Conservation (phyloP, 2,329 filamentous ascomycete species). For the Penicillium sp. region DNA sequence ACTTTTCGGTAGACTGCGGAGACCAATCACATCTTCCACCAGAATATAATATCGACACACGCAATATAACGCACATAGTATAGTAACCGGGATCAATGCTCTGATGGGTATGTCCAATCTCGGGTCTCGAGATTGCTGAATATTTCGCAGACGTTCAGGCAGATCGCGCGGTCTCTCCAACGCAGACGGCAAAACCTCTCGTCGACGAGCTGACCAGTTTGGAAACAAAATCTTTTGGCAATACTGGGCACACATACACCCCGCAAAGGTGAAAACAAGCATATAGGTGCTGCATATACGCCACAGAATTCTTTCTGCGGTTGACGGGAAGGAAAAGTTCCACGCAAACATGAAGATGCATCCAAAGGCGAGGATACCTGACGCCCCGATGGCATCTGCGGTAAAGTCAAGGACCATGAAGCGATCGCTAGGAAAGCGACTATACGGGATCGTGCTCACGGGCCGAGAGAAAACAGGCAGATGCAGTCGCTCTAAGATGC, state of each 20-base stretch:
- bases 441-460: slow-evolving; percentile 1
- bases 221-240: no score
- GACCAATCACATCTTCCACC: slow-evolving; percentile 7
- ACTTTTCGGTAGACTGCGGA: slow-evolving; percentile 5
- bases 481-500: slow-evolving; percentile 8
- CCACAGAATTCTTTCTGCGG: slow-evolving; percentile 7
- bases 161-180: slow-evolving; percentile 1
- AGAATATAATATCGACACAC: slow-evolving; percentile 1
- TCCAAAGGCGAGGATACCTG: neutral
- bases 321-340: slow-evolving; percentile 4
- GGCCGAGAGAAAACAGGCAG: slow-evolving; percentile 10
- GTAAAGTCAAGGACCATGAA: neutral
- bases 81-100: slow-evolving; percentile 1
- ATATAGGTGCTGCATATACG: slow-evolving; percentile 4
- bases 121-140: slow-evolving; percentile 9
- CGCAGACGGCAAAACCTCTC: neutral
- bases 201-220: no score
- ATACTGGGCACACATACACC: no score
- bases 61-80: slow-evolving; percentile 1
- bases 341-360: slow-evolving; percentile 6
- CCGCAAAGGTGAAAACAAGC: neutral
- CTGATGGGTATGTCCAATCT: slow-evolving; percentile 3
- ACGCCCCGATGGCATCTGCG: neutral
- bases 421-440: slow-evolving; percentile 1
- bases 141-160: slow-evolving; percentile 7